Conservation (phyloP, 192 early-diverging fungal genomes). For the Hyaloraphidium curvatum region DNA sequence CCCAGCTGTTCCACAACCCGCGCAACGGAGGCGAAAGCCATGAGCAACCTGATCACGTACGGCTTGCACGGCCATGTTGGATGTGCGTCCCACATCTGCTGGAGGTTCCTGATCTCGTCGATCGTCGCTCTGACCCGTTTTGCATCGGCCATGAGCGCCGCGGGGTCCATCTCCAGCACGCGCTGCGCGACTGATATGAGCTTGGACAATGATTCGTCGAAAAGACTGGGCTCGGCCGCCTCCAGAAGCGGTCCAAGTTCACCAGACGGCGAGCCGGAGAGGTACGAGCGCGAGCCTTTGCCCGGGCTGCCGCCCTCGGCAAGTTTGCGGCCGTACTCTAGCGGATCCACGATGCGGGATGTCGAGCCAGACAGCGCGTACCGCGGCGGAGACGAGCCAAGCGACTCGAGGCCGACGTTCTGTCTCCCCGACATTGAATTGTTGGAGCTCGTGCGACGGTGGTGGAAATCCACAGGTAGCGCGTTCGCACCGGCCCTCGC, state of each 20-base stretch:
- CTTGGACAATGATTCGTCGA: constrained; percentile 40
- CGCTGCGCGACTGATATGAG: constrained; percentile 47
- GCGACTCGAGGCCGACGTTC: not conserved
- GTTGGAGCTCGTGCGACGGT: constrained; percentile 6
- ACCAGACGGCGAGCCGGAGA: not conserved
- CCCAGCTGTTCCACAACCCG: constrained; percentile 62
- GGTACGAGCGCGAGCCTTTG: not conserved
- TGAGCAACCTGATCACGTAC: constrained; percentile 39
- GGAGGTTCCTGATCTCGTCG: constrained; percentile 32
- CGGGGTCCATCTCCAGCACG: constrained; percentile 45
- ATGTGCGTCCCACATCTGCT: constrained; percentile 40
- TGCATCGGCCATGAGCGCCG: constrained; percentile 35
- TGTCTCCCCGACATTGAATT: not conserved
- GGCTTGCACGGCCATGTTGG: constrained; percentile 37
- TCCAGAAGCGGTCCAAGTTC: not conserved
- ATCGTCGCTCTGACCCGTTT: constrained; percentile 37
- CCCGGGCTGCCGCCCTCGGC: not conserved
- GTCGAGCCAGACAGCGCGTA: not conserved
- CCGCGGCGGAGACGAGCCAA: not conserved
- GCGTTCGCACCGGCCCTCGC: not conserved
- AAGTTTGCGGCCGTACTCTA: not conserved
- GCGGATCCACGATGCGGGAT: not conserved
- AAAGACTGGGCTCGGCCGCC: constrained; percentile 26
- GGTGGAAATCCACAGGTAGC: not conserved
- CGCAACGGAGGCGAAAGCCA: constrained; percentile 53